Conservation (phyloP, 345 rosid species). For the Combretum micranthum region DNA sequence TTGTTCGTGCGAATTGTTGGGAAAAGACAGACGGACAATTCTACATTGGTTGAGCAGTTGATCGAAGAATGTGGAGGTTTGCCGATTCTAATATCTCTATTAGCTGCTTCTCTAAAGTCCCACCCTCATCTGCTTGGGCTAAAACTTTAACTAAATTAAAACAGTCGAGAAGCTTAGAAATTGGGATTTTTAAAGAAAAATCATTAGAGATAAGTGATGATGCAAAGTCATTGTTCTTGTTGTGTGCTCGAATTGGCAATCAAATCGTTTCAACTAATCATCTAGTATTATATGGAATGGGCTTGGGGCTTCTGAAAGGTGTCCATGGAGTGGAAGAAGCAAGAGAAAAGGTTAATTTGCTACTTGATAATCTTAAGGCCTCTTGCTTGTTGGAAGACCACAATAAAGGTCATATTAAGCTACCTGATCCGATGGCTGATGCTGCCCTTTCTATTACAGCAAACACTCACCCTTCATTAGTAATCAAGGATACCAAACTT, state of each 20-base stretch:
- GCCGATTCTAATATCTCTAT: constrained; percentile 13
- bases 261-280: neutral
- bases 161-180: neutral
- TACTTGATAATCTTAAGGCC: constrained; percentile 18
- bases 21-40: neutral
- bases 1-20: constrained; percentile 18
- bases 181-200: neutral
- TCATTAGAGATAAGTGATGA: neutral
- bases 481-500: neutral
- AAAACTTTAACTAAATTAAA: constrained; percentile 1
- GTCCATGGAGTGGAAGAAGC: neutral
- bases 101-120: neutral
- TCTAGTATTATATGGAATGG: constrained; percentile 18
- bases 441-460: constrained; percentile 16
- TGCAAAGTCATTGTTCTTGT: neutral
- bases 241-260: constrained; percentile 11
- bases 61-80: constrained; percentile 15
- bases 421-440: constrained; percentile 20
- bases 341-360: constrained; percentile 4
- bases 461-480: constrained; percentile 3
- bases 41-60: neutral
- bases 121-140: neutral
- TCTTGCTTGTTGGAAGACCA: constrained; percentile 16
- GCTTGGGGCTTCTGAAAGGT: constrained; percentile 15
- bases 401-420: neutral